Base-by-base conservation (phyloP, 169 alveolate species). In the Amoebophrya sp. region DNA sequence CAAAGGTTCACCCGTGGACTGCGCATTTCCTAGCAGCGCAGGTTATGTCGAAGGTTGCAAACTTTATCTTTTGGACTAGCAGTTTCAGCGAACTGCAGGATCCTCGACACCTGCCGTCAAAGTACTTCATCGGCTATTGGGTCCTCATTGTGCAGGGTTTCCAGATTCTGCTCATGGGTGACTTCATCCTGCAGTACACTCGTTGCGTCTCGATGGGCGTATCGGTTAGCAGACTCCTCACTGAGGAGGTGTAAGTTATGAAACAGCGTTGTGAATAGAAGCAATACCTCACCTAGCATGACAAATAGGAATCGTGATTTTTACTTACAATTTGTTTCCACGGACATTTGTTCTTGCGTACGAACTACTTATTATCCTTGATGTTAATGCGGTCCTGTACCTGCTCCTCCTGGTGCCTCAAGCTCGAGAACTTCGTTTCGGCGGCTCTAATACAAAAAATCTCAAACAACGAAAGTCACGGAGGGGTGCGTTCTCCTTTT, bases 121-220 rank as follows among this genome's bases (percentile, higher is more conserved):
- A 36, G 39, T 65, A 65, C 83, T n/a, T n/a, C n/a, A 65, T 65
- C 2, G 83, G 83, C 2, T 77, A n/a, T 41, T 77, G 89, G 89
- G 89, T 77, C 26, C 41, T 77, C 41, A 41, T 26, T 41, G 41
- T 77, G 89, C 89, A 77, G 40, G 41, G 39, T 26, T 24, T 77
- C 89, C 89, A 77, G 89, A 1, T 77, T 33, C 41, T 77, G 33
- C n/a, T 77, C 39, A 77, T 77, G 89, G 89, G 39, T 23, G 89
- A 77, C 89, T 77, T 77, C 89, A n/a, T 77, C 18, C 18, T 47
- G 65, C 65, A 47, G 65, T 47, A 47, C 65, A 47, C 65, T 12
- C 6, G 18, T 6, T 47, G 65, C 65, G 18, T 47, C 65, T 6
- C 29, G 65, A 47, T 12, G 65, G 65, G 65, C 29, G 65, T 47